Base-by-base conservation (phyloP, 2,329 filamentous ascomycete species). In the Phialophora expanda region DNA sequence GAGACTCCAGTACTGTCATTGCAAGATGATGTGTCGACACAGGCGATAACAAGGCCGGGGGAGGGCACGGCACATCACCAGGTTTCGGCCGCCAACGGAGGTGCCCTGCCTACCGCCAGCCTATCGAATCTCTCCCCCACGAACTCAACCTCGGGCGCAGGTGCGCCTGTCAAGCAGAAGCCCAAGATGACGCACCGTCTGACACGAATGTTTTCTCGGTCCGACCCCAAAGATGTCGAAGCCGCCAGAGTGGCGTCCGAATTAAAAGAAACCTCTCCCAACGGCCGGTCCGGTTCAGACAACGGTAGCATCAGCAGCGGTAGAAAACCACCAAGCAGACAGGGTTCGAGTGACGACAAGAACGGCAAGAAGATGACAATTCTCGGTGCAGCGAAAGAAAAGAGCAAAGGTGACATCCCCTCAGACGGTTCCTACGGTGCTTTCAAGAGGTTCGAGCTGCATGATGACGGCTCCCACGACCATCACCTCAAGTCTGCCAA, bases 401-500 rank as follows among this genome's bases (percentile, higher is more conserved):
- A 70, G 62, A 58, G 54, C 38, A 78, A 79, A 68, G 77, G 79
- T 56, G 72, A 72, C 50, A 66, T 71, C 8, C 66, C 72, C 3
- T 50, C 65, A 2, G 69, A 72, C 26, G 24, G 54, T 4, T 28
- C 64, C 44, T 38, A 66, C 63, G 57, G 59, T 32, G 67, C 69
- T 1, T 72, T 78, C 66, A 81, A 78, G 69, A 77, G 87, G 44
- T 90, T 89, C 75, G 87, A 87, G 77, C 68, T 83, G 24, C 80
- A 84, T 56, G 80, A 86, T 1, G 85, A 89, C 69, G 91, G 91
- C 69, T 86, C 88, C 41, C 95, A 99, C 75, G 89, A 91, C 74
- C 95, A 99, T 76, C 87, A 92, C 73, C 87, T 99, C 69, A 95
- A 92, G 80, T 93, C 91, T 68, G 91, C 91, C 67, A 92, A 92